Evolutionary conservation across 2,329 filamentous ascomycete genomes (phyloP), one percentile per base, ranked within the genome.

Genomic region (Eurotiales sp.): DNA sequence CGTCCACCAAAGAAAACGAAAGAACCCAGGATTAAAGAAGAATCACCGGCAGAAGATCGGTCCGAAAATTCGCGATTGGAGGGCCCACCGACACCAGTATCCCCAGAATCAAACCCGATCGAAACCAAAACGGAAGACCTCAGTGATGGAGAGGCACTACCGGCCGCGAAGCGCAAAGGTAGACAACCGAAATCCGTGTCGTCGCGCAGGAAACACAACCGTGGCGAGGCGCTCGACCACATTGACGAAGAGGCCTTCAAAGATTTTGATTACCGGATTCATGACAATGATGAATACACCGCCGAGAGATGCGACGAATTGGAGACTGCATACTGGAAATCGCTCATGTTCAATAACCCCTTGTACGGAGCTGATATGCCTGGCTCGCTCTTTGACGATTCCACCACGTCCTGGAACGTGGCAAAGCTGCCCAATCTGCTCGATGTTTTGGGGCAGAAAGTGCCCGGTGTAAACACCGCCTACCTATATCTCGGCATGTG

Each of bases 401-500:
- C 81, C 2, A 90, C 86, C 2, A 86, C 88, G 6, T 78, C 77
- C 27, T 99, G 93, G 93, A 99, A 99, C 61, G 83, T 99, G 40
- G 93, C 95, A 61, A 95, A 95, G 65, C 79, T 99, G 25, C 89
- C 90, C 11, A 99, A 97, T 60, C 74, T 99, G 51, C 80, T 99
- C 34, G 93, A 99, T 69, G 89, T 96, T 3, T 78, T 99, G 2
- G 93, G 93, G 6, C 92, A 90, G 51, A 96, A 96, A 61, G 90
- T 99, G 8, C 95, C 93, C 3, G 93, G 93, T 59, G 95, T 99
- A 64, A 99, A 99, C 64, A 99, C 92, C 1, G 92, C 93, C 2
- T 99, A 99, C 65, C 81, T 99, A 1, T 99, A 99, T 65, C 79
- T 99, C 54, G 93, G 93, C 39, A 99, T 99, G 93, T 99, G 93